Evolutionary conservation across 208 protist genomes (phyloP).

Genomic region (Trypanosoma theileri): DNA sequence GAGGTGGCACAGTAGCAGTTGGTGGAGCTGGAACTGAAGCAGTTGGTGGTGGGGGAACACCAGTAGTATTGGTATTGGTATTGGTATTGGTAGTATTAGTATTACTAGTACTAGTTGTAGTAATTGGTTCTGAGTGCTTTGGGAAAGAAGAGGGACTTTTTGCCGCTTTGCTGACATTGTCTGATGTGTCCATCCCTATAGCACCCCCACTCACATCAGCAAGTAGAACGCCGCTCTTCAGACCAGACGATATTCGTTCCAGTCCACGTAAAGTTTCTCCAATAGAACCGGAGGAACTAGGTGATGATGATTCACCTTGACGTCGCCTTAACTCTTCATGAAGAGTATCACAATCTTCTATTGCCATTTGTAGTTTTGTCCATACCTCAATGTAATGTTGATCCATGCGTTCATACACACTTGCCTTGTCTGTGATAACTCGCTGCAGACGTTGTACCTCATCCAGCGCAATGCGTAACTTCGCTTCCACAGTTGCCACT

Average conservation of each 20-base stretch:
- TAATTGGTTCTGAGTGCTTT: too few relatives aligned
- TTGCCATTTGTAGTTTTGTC: constrained; percentile 44
- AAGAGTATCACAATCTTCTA: constrained; percentile 33
- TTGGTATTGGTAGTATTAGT: too few relatives aligned
- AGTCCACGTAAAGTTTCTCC: background rate
- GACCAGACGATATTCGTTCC: constrained; percentile 1
- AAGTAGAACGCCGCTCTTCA: background rate
- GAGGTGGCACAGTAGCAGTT: constrained; percentile 13
- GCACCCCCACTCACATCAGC: background rate
- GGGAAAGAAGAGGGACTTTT: too few relatives aligned
- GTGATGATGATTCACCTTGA: background rate
- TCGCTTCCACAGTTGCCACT: constrained; percentile 29
- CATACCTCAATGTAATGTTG: constrained; percentile 40
- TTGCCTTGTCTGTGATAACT: constrained; percentile 18
- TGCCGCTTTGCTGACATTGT: too few relatives aligned
- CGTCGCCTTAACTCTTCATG: constrained; percentile 16
- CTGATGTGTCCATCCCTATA: too few relatives aligned
- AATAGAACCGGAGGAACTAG: background rate
- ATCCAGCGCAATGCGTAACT: constrained; percentile 43
- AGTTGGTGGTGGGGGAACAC: constrained; percentile 15
- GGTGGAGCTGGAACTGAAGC: constrained; percentile 26
- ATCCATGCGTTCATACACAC: constrained; percentile 46
- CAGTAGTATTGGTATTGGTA: background rate
- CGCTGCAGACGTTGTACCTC: constrained; percentile 33
- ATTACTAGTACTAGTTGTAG: too few relatives aligned